Base-by-base conservation (phyloP, 768 basidiomycete species). In the Boletus rufocinnamomeus region DNA sequence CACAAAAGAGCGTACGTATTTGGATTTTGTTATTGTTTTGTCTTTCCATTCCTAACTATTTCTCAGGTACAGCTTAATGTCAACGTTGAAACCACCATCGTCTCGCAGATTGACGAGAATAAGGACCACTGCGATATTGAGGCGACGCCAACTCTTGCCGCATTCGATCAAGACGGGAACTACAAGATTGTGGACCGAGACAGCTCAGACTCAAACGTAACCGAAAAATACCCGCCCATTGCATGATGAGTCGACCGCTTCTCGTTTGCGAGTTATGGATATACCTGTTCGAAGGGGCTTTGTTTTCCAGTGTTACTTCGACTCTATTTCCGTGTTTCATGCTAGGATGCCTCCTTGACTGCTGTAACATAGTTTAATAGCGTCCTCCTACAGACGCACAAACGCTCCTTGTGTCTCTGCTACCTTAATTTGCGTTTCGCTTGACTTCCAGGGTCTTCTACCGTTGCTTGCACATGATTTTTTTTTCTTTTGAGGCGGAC, bases 61-160 rank as follows among this genome's bases (percentile, higher is more conserved):
- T 11, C 0, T 1, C 5, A 61, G 62, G 10, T 63, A 17, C 69
- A 66, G 45, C 60, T 73, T 3, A 72, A 74, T 16, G 71, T 73
- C 59, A 73, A 73, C 44, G 73, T 73, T 4, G 72, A 73, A 27
- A 73, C 72, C 0, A 73, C 73, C 4, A 60, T 74, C 16, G 68
- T 73, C 6, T 72, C 71, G 14, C 67, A 69, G 32, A 67, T 72
- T 2, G 71, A 72, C 37, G 72, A 69, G 11, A 53, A 62, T 35
- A 62, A 63, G 37, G 64, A 62, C n/a, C 59, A 57, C 25, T 59
- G 43, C 16, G 71, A 71, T 25, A 55, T 72, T 6, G 71, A 72
- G 21, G 44, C 59, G 32, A n/a, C 54, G 11, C 65, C 52, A 5
- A 61, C 54, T 10, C 44, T 60, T 9, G 43, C 48, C 17, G 51